A percentile compares a stretch with the other conserved stretches of the same genome.
Conservation (phyloP, 305 asterid species). For the Fraxinus paxiana region DNA sequence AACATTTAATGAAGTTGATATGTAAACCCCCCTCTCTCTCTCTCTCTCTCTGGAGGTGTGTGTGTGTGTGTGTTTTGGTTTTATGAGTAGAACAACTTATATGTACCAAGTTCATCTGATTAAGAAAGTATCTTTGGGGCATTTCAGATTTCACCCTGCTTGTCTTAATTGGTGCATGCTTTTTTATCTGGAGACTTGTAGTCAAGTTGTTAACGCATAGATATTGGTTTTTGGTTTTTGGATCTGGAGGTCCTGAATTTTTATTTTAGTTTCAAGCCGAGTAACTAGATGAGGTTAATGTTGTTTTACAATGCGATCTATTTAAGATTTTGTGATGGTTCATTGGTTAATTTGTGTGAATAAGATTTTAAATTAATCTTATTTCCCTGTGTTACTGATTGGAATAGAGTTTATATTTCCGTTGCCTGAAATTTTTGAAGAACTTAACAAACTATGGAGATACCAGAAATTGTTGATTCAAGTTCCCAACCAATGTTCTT, state of each 20-base stretch:
- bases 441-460: background rate
- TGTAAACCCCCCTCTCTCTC: slow-evolving; percentile 49
- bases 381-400: background rate
- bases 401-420: background rate
- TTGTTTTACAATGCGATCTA: background rate
- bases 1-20: slow-evolving; percentile 96
- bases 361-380: background rate
- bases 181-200: slow-evolving; percentile 8
- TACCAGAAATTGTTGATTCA: slow-evolving; percentile 13
- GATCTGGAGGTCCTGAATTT: background rate
- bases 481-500: background rate
- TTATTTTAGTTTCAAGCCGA: background rate
- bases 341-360: background rate
- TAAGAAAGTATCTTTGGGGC: background rate
- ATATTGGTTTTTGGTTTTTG: background rate
- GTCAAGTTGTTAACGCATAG: background rate
- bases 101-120: background rate
- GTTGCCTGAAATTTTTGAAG: background rate
- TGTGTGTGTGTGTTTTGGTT: background rate
- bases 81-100: background rate
- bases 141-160: background rate
- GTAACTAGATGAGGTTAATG: background rate
- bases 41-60: background rate
- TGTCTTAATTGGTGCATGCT: slow-evolving; percentile 6
- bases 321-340: background rate